Conservation (phyloP, 2,329 filamentous ascomycete species). For the Pseudonectria buxi region DNA sequence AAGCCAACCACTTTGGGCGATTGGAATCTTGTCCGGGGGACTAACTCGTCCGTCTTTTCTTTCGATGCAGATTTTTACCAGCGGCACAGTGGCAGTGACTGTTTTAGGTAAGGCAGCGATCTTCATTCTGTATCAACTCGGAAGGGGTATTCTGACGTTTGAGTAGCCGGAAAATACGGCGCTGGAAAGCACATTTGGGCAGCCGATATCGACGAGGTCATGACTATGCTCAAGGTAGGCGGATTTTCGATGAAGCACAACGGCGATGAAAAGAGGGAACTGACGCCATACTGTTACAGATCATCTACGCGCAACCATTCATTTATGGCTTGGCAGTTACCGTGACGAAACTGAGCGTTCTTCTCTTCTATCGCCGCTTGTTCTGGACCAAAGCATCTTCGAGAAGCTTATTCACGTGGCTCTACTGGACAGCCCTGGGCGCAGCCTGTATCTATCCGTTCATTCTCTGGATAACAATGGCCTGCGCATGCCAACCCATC, state of each 20-base stretch:
- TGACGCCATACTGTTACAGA: neutral
- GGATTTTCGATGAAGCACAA: neutral
- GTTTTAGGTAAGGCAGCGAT: constrained; percentile 4
- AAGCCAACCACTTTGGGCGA: neutral
- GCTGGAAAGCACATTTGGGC: constrained; percentile 9
- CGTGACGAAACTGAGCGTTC: constrained; percentile 7
- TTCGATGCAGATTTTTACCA: constrained; percentile 1
- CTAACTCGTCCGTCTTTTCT: neutral
- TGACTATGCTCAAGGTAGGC: constrained; percentile 6
- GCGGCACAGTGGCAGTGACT: constrained; percentile 5
- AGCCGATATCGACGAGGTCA: constrained; percentile 3
- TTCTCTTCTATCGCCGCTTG: constrained; percentile 7
- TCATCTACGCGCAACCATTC: constrained; percentile 6
- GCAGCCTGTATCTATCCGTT: neutral
- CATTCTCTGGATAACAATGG: neutral
- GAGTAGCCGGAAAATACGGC: constrained; percentile 5
- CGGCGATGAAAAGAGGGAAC: too few species aligned
- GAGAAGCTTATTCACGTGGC: too few species aligned
- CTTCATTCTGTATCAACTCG: neutral
- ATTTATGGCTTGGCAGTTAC: constrained; percentile 7
- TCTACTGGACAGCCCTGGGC: too few species aligned
- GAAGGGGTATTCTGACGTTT: neutral
- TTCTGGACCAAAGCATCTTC: constrained; percentile 4
- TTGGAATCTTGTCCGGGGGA: neutral
- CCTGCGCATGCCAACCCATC: constrained; percentile 1